A percentile compares a stretch with the other conserved stretches of the same genome.
Conservation (phyloP, 495 filamentous ascomycete genomes). For the Melanomma pulvis-pyrius region DNA sequence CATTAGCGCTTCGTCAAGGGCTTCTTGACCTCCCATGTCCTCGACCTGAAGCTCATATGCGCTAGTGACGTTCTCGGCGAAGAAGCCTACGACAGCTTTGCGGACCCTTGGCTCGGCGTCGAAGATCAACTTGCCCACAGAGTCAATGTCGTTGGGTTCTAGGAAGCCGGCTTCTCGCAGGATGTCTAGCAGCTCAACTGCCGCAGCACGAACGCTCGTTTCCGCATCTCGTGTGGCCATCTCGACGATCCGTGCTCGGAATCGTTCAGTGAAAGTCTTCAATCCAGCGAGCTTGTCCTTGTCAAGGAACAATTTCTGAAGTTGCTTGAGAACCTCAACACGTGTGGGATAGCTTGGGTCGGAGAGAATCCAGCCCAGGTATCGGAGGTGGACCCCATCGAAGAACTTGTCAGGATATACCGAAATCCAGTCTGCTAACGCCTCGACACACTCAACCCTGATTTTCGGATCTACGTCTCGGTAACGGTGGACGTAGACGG, state of each 20-base stretch:
- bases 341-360: slow-evolving; percentile 71
- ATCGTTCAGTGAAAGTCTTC: slow-evolving; percentile 86
- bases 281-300: slow-evolving; percentile 75
- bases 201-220: slow-evolving; percentile 69
- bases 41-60: slow-evolving; percentile 77
- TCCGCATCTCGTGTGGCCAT: slow-evolving; percentile 86
- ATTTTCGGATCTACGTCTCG: slow-evolving; percentile 90
- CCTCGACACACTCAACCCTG: slow-evolving; percentile 78
- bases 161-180: slow-evolving; percentile 83
- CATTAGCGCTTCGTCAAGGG: slow-evolving; percentile 65
- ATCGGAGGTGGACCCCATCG: slow-evolving; percentile 82
- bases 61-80: slow-evolving; percentile 81
- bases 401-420: slow-evolving; percentile 83
- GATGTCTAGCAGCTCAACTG: slow-evolving; percentile 77
- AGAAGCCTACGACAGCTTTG: slow-evolving; percentile 86
- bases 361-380: slow-evolving; percentile 92
- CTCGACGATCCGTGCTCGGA: slow-evolving; percentile 84
- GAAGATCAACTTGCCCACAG: slow-evolving; percentile 80
- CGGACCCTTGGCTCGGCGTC: slow-evolving; percentile 82
- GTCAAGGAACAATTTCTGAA: slow-evolving; percentile 73
- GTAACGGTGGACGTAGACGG: slow-evolving; percentile 91
- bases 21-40: slow-evolving; percentile 80
- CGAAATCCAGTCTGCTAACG: slow-evolving; percentile 84
- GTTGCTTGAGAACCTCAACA: slow-evolving; percentile 77
- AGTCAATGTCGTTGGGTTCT: slow-evolving; percentile 87